Evolutionary conservation across 495 filamentous ascomycete species (phyloP).

Genomic region (Hamigera avellanea): DNA sequence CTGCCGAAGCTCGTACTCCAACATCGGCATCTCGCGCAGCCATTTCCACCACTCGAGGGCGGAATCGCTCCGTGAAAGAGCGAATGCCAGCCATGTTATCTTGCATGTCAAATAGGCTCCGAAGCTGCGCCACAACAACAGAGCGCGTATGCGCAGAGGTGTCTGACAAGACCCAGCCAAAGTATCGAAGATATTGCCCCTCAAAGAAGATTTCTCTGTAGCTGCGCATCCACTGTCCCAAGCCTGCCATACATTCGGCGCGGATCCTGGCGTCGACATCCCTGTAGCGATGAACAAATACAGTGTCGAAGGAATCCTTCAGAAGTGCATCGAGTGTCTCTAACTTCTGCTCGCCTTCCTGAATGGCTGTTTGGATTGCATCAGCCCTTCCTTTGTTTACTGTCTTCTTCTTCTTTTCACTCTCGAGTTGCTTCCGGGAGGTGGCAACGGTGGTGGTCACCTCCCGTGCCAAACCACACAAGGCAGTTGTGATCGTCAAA

Average conservation of each 20-base stretch:
- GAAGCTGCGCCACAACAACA: constrained; percentile 72
- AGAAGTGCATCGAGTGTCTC: constrained; percentile 54
- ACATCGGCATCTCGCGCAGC: constrained; percentile 70
- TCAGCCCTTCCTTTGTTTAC: constrained; percentile 63
- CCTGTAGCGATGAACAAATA: constrained; percentile 91
- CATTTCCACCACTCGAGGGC: constrained; percentile 85
- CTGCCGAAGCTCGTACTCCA: constrained; percentile 60
- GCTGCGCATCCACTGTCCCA: constrained; percentile 76
- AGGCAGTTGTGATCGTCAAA: constrained; percentile 57
- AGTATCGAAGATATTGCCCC: constrained; percentile 74
- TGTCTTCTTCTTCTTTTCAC: constrained; percentile 64
- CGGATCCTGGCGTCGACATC: constrained; percentile 85
- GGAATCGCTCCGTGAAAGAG: constrained; percentile 83
- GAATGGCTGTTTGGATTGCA: constrained; percentile 54
- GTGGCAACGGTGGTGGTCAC: constrained; percentile 58
- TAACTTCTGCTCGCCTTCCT: constrained; percentile 52
- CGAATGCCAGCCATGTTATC: constrained; percentile 67
- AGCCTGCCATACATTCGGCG: constrained; percentile 67
- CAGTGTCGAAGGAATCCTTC: constrained; percentile 72
- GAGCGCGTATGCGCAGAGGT: constrained; percentile 50
- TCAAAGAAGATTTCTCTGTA: constrained; percentile 82
- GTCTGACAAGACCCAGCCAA: constrained; percentile 92
- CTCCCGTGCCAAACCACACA: constrained; percentile 52
- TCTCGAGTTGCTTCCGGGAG: constrained; percentile 67
- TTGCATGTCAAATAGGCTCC: constrained; percentile 59